phyloP scores from a whole-genome alignment of 2,329 filamentous ascomycete species.

The Clarireedia sp. region DNA sequence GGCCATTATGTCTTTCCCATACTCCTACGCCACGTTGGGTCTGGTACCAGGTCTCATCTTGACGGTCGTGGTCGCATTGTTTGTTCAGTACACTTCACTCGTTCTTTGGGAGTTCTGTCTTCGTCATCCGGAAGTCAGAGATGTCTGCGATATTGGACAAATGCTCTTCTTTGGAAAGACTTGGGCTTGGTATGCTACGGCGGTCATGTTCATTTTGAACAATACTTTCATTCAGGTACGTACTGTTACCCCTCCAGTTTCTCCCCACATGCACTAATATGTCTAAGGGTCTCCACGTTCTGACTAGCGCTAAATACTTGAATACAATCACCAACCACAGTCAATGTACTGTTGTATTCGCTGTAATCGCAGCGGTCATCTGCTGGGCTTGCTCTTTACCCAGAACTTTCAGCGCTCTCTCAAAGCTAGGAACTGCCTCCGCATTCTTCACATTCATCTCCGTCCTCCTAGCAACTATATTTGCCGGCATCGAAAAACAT shows the following conservation, averaged over 20 bases:
- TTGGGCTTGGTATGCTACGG: constrained; percentile 62
- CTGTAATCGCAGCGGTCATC: constrained; percentile 63
- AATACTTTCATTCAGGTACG: constrained; percentile 79
- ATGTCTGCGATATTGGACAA: constrained; percentile 93
- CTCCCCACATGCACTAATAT: constrained; percentile 7
- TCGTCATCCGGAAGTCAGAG: constrained; percentile 80
- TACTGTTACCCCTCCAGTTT: neutral
- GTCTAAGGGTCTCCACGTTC: constrained; percentile 63
- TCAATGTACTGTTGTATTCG: constrained; percentile 73
- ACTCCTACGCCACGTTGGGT: constrained; percentile 81
- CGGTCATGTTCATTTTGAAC: constrained; percentile 86
- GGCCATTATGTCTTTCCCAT: constrained; percentile 91
- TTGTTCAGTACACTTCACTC: constrained; percentile 78
- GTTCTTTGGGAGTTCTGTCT: constrained; percentile 75
- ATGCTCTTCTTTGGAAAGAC: constrained; percentile 83
- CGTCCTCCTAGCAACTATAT: constrained; percentile 75
- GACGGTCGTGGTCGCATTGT: constrained; percentile 66
- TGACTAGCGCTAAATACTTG: constrained; percentile 78
- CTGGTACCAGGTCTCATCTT: constrained; percentile 80
- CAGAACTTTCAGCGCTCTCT: constrained; percentile 73
- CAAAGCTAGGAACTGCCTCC: constrained; percentile 70
- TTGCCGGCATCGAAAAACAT: constrained; percentile 67
- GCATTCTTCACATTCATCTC: constrained; percentile 87
- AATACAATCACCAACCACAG: constrained; percentile 75
- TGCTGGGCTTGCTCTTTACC: constrained; percentile 76